Base-by-base conservation (phyloP, 2,329 filamentous ascomycete genomes). In the Colletotrichum chrysophilum region DNA sequence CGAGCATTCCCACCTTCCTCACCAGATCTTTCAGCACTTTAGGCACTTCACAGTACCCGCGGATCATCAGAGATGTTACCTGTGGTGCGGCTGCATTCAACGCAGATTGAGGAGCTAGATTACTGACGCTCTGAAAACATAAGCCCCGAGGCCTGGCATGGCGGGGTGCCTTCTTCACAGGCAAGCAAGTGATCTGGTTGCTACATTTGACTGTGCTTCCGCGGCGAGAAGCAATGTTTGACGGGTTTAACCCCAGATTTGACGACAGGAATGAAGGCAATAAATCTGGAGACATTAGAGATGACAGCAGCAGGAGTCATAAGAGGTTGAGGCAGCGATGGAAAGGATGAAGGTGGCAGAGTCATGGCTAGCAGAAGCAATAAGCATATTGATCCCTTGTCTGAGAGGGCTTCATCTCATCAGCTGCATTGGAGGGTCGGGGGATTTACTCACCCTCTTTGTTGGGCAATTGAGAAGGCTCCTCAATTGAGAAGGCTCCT, bases 341-440 rank as follows among this genome's bases (percentile, higher is more conserved):
- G 5, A 0, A n/a, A 48, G 38, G 38, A 48, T 48, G 38, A n/a
- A 9, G 9, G 38, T n/a, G 18, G 38, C 18, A 48, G 9, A 12
- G 38, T 12, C 38, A 48, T 0, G 3, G 2, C 5, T 21, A 3
- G n/a, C 1, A 48, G 5, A 0, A 43, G 3, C 18, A n/a, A 2
- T 7, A 48, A 21, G 18, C 43, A 21, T 0, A 12, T 0, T 3
- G 2, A 48, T 10, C 18, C 10, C 9, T 48, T 48, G 18, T 48
- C 10, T 13, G n/a, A 1, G 10, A 48, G 9, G 1, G 18, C 43
- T 21, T 48, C 3, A 21, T 48, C 43, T 13, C 43, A 7, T 48
- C 43, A 48, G 18, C 10, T 13, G 16, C 18, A 3, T 18, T n/a
- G 9, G 43, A 48, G 18, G 18, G 9, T 10, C 4, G 4, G 16